Conservation (phyloP, 768 basidiomycete genomes). For the Leccinum variicolor region DNA sequence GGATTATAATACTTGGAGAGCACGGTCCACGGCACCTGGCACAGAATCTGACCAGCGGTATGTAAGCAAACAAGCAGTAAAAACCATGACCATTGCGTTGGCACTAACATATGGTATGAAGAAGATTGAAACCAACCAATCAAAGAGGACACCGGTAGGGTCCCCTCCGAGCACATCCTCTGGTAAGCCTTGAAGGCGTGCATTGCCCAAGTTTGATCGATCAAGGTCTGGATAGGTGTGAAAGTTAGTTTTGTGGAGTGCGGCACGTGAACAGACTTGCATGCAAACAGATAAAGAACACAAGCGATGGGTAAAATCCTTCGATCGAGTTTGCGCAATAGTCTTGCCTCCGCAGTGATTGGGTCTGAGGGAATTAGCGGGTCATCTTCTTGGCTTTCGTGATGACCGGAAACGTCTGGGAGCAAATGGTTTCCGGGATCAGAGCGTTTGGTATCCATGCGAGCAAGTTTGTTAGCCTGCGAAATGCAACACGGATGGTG, state of each 20-base stretch:
- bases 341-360: slow-evolving; percentile 41
- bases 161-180: slow-evolving; percentile 66
- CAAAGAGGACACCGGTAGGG: slow-evolving; percentile 63
- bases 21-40: slow-evolving; percentile 66
- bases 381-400: slow-evolving; percentile 14
- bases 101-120: slow-evolving; percentile 71
- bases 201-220: slow-evolving; percentile 77
- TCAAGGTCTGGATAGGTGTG: slow-evolving; percentile 46
- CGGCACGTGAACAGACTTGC: slow-evolving; percentile 38
- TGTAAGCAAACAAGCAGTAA: not conserved
- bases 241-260: not conserved
- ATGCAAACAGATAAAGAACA: slow-evolving; percentile 73
- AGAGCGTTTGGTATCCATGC: slow-evolving; percentile 17
- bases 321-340: slow-evolving; percentile 62
- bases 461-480: not conserved
- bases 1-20: slow-evolving; percentile 66
- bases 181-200: slow-evolving; percentile 68
- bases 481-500: not conserved
- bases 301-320: slow-evolving; percentile 71
- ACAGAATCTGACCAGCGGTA: slow-evolving; percentile 49
- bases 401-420: slow-evolving; percentile 1
- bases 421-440: slow-evolving; percentile 4
- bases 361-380: slow-evolving; percentile 18
- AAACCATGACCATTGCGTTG: not conserved
- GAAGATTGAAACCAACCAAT: slow-evolving; percentile 75